Base-by-base conservation (phyloP, 140 eudicot genomes). In the Oenanthe javanica region DNA sequence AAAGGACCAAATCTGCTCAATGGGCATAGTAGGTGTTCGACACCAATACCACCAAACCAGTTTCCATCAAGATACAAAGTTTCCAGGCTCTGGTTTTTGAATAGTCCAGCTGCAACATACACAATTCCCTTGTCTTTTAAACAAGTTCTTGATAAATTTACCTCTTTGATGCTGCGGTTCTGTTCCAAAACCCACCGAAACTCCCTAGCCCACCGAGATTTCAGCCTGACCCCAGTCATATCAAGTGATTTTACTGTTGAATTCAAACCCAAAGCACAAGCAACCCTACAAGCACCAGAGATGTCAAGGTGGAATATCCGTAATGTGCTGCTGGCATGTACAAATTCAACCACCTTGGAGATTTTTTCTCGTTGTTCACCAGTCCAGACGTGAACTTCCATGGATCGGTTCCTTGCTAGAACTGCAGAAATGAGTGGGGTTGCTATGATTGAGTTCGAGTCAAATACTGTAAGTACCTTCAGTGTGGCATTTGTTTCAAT, bases 11-110 rank as follows among this genome's bases (percentile, higher is more conserved):
- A 94, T 71, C 90, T 84, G 83, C 90, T 94, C 50, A 94, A 82
- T n/a, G 98, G 98, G 76, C 97, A 94, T 59, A 94, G 93, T 52
- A 94, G 83, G 80, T 94, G 98, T 76, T 92, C 97, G 13, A 94
- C 79, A 2, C 97, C 98, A 0, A 86, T 48, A 27, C 96, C 96
- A 8, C 87, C 80, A 77, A 86, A 94, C 86, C 84, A 84, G 82
- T 94, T 94, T 75, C 92, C 91, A 55, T 90, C 86, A 82, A 94
- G 86, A 52, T 79, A 74, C 83, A 94, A 81, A 54, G 47, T 86
- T 27, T 94, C 88, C 85, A 94, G 79, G 13, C 75, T 81, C 74
- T 64, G 83, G 82, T 94, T 94, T 78, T 92, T 94, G 83, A 91
- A 94, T 18, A 94, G 91, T 42, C 97, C 98, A 5, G 98, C 98